Evolutionary conservation across 805 yeast species (phyloP).

Genomic region (Saturnispora diversa): DNA sequence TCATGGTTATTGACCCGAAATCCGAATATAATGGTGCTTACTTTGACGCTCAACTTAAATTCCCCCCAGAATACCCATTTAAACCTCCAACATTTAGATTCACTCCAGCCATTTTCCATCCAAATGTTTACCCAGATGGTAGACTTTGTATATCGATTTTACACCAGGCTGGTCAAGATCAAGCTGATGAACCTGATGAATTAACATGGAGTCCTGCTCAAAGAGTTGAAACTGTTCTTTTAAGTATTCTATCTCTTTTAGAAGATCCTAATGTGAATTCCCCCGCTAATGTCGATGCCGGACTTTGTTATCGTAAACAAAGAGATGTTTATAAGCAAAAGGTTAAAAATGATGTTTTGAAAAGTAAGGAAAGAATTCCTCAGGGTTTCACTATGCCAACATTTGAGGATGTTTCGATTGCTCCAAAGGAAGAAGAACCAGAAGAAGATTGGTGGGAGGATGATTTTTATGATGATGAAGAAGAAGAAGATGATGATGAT

Average conservation of each 20-base stretch:
- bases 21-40: slow-evolving; percentile 92
- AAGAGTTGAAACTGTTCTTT: slow-evolving; percentile 86
- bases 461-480: slow-evolving; percentile 29
- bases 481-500: slow-evolving; percentile 29
- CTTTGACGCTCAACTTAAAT: slow-evolving; percentile 86
- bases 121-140: slow-evolving; percentile 93
- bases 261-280: slow-evolving; percentile 92
- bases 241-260: slow-evolving; percentile 80
- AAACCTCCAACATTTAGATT: slow-evolving; percentile 90
- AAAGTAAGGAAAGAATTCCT: slow-evolving; percentile 80
- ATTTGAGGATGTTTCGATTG: slow-evolving; percentile 40
- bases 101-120: slow-evolving; percentile 93
- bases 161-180: slow-evolving; percentile 81
- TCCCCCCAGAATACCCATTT: slow-evolving; percentile 87
- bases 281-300: slow-evolving; percentile 97
- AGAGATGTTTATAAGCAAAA: slow-evolving; percentile 70
- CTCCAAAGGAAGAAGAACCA: slow-evolving; percentile 22
- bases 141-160: slow-evolving; percentile 87
- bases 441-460: slow-evolving; percentile 26
- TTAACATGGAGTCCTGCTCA: slow-evolving; percentile 96
- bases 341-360: slow-evolving; percentile 72
- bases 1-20: slow-evolving; percentile 85
- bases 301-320: slow-evolving; percentile 84
- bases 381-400: slow-evolving; percentile 77
- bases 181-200: slow-evolving; percentile 85